Evolutionary conservation across 768 basidiomycete species (phyloP), one percentile per base, ranked within the genome.

Genomic region (Rhodosporidiobolus sp.): DNA sequence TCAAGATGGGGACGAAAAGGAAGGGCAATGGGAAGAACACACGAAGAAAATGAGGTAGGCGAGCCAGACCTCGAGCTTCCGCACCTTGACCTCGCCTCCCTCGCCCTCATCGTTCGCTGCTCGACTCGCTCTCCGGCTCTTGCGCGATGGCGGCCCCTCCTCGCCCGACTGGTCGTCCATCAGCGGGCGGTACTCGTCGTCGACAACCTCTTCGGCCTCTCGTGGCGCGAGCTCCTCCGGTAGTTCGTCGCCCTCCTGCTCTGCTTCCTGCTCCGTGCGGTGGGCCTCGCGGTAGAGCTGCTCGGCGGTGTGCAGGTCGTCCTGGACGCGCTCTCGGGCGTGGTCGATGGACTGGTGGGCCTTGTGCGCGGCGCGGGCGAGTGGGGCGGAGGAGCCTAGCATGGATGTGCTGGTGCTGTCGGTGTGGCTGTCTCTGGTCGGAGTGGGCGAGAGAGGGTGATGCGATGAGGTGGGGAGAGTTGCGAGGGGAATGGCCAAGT

Each of bases 131-230:
- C 22, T 30, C 57, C 54, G 45, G 56, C 7, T 30, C 38, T 19
- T 26, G 65, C 69, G 63, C 61, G 52, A 67, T 22, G 38, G 14
- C 38, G 8, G 11, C 26, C 35, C n/a, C 7, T 49, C 46, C 24
- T 26, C 34, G 0, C 20, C 50, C 12, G 26, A 19, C 55, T 62
- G 63, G 30, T 53, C 61, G 22, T n/a, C 70, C 74, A 75, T 75
- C 55, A 75, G 10, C 26, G 74, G 74, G 24, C 69, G 56, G 24
- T 75, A 75, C 60, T 71, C 74, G 9, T 75, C 64, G 34, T 69
- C 74, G 24, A 75, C 9, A 5, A 54, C 28, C 38, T 60, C 63
- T 9, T 52, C 66, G n/a, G 74, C 74, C 22, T 72, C 63, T 10
- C 61, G 49, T 8, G 70, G 38, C 32, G 63, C 61, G 14, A 74